A percentile compares a stretch with the other conserved stretches of the same genome.
These are phyloP conservation scores for Fusarium penzigii DNA, from an alignment of 2,329 filamentous ascomycete genomes.

Conservation along the genomic window DNA sequence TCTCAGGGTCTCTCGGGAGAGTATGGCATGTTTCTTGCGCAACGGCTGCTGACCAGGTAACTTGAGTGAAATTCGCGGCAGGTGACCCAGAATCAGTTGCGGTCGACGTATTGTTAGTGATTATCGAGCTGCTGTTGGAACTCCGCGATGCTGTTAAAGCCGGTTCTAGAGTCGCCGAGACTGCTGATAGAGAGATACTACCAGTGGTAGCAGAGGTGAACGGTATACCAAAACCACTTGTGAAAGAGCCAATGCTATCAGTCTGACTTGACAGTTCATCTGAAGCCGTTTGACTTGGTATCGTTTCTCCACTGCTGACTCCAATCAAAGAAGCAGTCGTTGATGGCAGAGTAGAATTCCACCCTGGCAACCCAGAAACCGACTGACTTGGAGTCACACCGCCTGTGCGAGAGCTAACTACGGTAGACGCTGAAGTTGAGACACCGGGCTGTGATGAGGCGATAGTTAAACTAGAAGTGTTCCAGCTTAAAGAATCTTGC, in stretches of 20 bases:
- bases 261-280: background rate
- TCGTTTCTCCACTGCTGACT: background rate
- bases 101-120: constrained; percentile 12
- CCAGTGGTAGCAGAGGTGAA: background rate
- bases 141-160: background rate
- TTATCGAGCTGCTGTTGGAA: constrained; percentile 7
- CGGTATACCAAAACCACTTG: background rate
- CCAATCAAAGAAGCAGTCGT: background rate
- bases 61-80: constrained; percentile 35
- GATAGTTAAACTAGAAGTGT: background rate
- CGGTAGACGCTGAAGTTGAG: background rate
- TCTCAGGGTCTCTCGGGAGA: constrained; percentile 25
- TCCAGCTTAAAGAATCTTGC: background rate
- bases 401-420: background rate
- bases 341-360: background rate
- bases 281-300: background rate
- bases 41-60: constrained; percentile 30
- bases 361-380: background rate
- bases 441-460: background rate
- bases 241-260: background rate
- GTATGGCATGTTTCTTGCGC: constrained; percentile 34
- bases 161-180: background rate
- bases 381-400: background rate
- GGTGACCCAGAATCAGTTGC: constrained; percentile 19
- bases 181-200: background rate